phyloP scores from a whole-genome alignment of 306 rosid species.

The Rosa multiflora region DNA sequence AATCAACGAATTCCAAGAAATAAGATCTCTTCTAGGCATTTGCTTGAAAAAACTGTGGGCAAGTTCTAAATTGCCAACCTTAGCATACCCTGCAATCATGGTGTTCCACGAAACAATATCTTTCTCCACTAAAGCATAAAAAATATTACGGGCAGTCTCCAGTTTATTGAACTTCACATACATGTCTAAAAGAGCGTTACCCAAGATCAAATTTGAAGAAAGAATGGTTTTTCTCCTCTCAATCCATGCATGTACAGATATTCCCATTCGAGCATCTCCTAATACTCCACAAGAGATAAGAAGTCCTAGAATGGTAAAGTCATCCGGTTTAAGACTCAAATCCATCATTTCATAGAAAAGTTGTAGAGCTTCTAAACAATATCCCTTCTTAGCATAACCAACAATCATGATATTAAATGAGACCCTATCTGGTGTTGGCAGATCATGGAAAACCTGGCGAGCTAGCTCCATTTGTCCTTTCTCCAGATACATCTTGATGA shows the following conservation, averaged over 20 bases:
- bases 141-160: constrained; percentile 32
- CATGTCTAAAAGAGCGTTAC: constrained; percentile 60
- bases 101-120: constrained; percentile 58
- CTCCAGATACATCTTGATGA: constrained; percentile 37
- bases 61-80: constrained; percentile 47
- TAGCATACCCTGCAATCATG: constrained; percentile 47
- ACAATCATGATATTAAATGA: constrained; percentile 48
- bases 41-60: constrained; percentile 39
- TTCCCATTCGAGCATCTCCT: constrained; percentile 42
- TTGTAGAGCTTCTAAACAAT: constrained; percentile 29
- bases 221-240: constrained; percentile 35
- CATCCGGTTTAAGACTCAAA: constrained; percentile 44
- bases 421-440: constrained; percentile 35
- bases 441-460: constrained; percentile 32
- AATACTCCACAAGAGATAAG: constrained; percentile 43
- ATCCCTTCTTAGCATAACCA: constrained; percentile 46
- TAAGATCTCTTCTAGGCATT: constrained; percentile 47
- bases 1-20: constrained; percentile 63
- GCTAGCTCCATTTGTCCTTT: constrained; percentile 36
- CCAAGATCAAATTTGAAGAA: constrained; percentile 48
- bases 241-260: constrained; percentile 61
- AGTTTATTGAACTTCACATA: constrained; percentile 48
- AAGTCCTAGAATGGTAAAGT: constrained; percentile 48
- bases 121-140: constrained; percentile 36
- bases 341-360: constrained; percentile 41